phyloP scores from a whole-genome alignment of 106 monocot species.

The Agapanthus africanus region DNA sequence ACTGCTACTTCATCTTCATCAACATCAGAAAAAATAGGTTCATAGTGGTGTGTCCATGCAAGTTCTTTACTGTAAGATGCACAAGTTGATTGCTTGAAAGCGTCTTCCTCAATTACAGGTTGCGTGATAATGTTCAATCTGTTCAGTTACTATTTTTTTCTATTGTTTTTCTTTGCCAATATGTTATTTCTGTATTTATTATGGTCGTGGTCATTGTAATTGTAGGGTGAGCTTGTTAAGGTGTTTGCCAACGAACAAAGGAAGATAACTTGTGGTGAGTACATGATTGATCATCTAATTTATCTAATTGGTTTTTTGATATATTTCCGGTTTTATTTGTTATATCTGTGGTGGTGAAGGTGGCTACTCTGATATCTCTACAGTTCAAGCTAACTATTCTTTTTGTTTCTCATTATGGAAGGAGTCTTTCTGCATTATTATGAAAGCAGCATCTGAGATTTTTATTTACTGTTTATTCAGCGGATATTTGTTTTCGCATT shows the following conservation, averaged over 20 bases:
- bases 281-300: conserved; percentile 5
- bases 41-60: not conserved
- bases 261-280: conserved; percentile 87
- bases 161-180: no score
- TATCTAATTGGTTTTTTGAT: not conserved
- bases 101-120: not conserved
- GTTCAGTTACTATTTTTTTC: not conserved
- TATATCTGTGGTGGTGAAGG: not conserved
- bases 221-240: conserved; percentile 69
- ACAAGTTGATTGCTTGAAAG: not conserved
- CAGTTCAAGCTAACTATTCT: not conserved
- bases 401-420: not conserved
- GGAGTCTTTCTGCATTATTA: not conserved
- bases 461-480: not conserved
- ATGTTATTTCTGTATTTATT: not conserved
- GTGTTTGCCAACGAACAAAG: conserved; percentile 79
- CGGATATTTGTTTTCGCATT: no score
- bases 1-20: not conserved
- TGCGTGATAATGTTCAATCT: not conserved
- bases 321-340: not conserved
- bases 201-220: conserved; percentile 7
- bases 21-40: not conserved
- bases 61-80: not conserved
- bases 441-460: not conserved
- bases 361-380: not conserved